Percentiles rank a stretch among this genome's conserved stretches.
phyloP scores from a whole-genome alignment of 352 stramenopile genomes.

The Phytopythium oedochilum region DNA sequence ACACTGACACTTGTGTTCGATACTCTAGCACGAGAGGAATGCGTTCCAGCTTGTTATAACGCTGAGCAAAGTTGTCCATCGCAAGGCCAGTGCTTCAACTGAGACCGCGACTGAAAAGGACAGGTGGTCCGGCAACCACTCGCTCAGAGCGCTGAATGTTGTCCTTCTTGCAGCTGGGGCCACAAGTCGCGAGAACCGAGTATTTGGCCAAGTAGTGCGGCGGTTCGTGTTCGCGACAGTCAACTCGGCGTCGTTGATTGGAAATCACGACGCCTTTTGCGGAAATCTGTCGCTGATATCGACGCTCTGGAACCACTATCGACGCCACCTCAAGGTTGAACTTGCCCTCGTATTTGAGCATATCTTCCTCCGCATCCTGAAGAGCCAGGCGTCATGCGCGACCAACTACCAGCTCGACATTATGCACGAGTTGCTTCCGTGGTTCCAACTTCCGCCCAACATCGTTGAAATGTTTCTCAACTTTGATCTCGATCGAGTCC shows the following conservation, averaged over 20 bases:
- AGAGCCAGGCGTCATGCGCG: constrained; percentile 35
- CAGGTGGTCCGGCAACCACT: constrained; percentile 54
- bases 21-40: constrained; percentile 54
- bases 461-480: constrained; percentile 88
- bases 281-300: constrained; percentile 59
- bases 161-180: constrained; percentile 49
- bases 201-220: constrained; percentile 74
- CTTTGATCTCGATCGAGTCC: constrained; percentile 82
- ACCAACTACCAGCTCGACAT: constrained; percentile 66
- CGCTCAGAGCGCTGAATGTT: constrained; percentile 67
- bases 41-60: constrained; percentile 72
- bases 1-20: neutral
- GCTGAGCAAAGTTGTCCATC: constrained; percentile 65
- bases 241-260: constrained; percentile 58
- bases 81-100: constrained; percentile 35
- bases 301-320: constrained; percentile 84
- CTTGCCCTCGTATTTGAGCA: constrained; percentile 81
- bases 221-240: constrained; percentile 70
- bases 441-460: constrained; percentile 82
- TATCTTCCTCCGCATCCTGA: constrained; percentile 70
- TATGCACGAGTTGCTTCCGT: constrained; percentile 72
- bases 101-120: constrained; percentile 33
- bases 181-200: constrained; percentile 42
- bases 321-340: constrained; percentile 78
- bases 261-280: constrained; percentile 52